Evolutionary conservation across 352 stramenopile species (phyloP).

Genomic region (Globisporangium barbulae): DNA sequence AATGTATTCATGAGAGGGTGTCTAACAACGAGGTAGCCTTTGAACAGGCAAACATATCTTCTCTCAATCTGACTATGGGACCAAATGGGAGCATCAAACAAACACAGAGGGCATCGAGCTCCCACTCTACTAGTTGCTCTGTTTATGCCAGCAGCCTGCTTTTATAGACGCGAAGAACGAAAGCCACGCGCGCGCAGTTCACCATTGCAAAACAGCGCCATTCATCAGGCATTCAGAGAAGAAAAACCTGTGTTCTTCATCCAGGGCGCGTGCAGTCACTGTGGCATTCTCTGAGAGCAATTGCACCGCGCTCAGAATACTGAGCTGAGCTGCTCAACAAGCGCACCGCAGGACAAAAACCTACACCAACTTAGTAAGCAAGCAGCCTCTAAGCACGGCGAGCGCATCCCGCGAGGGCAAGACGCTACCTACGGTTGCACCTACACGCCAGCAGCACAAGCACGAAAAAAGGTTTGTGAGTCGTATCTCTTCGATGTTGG

Average conservation of each 20-base stretch:
- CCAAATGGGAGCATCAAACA: too few relatives aligned
- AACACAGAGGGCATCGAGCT: too few relatives aligned
- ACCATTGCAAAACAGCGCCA: neutral
- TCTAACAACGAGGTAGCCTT: too few relatives aligned
- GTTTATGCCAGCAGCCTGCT: neutral
- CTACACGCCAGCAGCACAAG: neutral
- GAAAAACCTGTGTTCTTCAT: neutral
- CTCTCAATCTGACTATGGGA: too few relatives aligned
- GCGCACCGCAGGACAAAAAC: neutral
- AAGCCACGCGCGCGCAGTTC: neutral
- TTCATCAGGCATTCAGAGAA: neutral
- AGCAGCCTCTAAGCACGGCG: neutral
- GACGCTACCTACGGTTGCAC: constrained; percentile 3
- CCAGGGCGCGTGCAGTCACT: neutral
- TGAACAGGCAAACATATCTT: too few relatives aligned
- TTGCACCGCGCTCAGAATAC: neutral
- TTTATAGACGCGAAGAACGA: neutral
- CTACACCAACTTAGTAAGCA: neutral
- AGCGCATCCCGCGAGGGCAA: neutral
- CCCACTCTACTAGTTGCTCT: neutral
- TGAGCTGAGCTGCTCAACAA: neutral
- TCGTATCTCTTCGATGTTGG: neutral
- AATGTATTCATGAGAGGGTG: too few relatives aligned
- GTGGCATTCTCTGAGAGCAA: neutral
- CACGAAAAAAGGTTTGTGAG: neutral